These are phyloP conservation scores for Bipolaris victoriae DNA, from an alignment of 2,329 filamentous ascomycete genomes.

Conservation along the genomic window DNA sequence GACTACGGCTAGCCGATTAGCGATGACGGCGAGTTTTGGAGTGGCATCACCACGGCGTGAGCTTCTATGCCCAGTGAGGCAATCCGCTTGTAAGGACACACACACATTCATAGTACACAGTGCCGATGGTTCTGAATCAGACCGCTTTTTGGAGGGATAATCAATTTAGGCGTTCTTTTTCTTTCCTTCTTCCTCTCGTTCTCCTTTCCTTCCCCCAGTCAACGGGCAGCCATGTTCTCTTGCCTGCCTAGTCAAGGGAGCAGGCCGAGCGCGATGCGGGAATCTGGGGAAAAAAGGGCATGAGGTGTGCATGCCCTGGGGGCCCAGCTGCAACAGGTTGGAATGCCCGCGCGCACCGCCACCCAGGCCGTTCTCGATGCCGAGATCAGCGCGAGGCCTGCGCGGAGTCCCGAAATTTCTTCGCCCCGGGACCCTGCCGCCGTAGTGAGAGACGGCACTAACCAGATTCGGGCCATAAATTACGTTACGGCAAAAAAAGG, in stretches of 20 bases:
- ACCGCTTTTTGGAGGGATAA: slow-evolving; percentile 24
- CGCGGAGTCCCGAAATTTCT: slow-evolving; percentile 37
- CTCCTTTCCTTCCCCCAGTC: not conserved
- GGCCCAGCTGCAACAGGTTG: not conserved
- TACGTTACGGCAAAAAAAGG: slow-evolving; percentile 27
- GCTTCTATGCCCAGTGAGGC: slow-evolving; percentile 24
- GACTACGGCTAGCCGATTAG: slow-evolving; percentile 21
- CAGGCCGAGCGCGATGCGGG: slow-evolving; percentile 1
- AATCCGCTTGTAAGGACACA: slow-evolving; percentile 15
- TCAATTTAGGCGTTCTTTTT: not conserved
- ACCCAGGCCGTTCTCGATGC: slow-evolving; percentile 27
- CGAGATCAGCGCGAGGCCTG: slow-evolving; percentile 29
- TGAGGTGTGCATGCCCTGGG: not conserved
- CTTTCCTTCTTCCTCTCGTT: not conserved
- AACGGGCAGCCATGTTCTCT: not conserved
- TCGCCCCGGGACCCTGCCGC: slow-evolving; percentile 28
- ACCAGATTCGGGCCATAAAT: slow-evolving; percentile 29
- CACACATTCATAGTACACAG: too few species aligned
- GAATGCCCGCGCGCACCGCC: slow-evolving; percentile 21
- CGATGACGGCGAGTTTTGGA: slow-evolving; percentile 25
- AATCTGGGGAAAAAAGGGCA: slow-evolving; percentile 32
- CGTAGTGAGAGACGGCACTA: slow-evolving; percentile 21
- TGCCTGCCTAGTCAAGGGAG: not conserved
- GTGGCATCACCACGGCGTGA: slow-evolving; percentile 38
- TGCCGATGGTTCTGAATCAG: slow-evolving; percentile 21